Percentiles rank a stretch among this genome's conserved stretches.
These are phyloP conservation scores for Hypoxylon sp. DNA, from an alignment of 2,329 filamentous ascomycete genomes.

Conservation along the genomic window DNA sequence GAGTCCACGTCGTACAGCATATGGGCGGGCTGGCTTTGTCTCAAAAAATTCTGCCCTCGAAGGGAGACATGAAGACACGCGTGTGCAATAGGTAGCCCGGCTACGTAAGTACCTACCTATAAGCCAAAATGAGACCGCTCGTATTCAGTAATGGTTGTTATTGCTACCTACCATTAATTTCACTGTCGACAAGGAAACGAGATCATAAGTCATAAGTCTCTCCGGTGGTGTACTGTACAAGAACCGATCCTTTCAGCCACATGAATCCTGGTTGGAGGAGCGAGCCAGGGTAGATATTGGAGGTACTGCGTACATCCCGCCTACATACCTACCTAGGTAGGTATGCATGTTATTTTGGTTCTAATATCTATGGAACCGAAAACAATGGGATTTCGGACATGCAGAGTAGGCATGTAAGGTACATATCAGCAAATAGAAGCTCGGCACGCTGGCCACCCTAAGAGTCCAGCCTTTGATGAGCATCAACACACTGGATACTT, in stretches of 20 bases:
- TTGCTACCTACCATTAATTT: constrained; percentile 6
- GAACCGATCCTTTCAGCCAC: constrained; percentile 25
- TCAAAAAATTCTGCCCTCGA: constrained; percentile 15
- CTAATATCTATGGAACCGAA: constrained; percentile 23
- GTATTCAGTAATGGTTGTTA: constrained; percentile 6
- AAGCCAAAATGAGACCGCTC: background rate
- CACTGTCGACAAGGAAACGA: constrained; percentile 3
- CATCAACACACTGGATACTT: constrained; percentile 21
- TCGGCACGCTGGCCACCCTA: constrained; percentile 14
- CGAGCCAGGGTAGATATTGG: constrained; percentile 38
- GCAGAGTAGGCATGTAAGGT: constrained; percentile 30
- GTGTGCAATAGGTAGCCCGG: constrained; percentile 12
- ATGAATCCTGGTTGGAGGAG: constrained; percentile 26
- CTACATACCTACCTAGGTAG: constrained; percentile 32
- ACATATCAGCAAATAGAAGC: constrained; percentile 28
- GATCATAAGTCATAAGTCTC: constrained; percentile 1
- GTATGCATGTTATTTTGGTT: constrained; percentile 39
- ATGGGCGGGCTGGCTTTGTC: constrained; percentile 23
- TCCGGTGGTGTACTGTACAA: constrained; percentile 15
- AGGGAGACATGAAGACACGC: constrained; percentile 14
- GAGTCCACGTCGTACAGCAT: constrained; percentile 10
- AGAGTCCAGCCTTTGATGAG: constrained; percentile 33
- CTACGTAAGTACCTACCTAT: background rate
- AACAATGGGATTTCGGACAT: constrained; percentile 33
- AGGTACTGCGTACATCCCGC: constrained; percentile 30